Conservation (phyloP, 2,329 filamentous ascomycete species). For the Fusarium circinatum region DNA sequence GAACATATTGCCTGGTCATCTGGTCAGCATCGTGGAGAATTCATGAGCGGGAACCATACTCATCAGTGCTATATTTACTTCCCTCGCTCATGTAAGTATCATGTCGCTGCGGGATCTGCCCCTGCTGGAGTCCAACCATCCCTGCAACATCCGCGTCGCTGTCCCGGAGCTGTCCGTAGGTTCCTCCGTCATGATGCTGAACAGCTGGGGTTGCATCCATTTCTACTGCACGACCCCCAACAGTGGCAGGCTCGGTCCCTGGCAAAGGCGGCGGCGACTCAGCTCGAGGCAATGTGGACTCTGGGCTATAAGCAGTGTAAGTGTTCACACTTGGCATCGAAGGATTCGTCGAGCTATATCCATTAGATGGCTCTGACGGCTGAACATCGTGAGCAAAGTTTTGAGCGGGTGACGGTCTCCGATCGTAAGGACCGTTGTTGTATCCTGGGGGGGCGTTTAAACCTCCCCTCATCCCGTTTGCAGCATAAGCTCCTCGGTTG, state of each 20-base stretch:
- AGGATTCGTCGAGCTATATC: constrained; percentile 47
- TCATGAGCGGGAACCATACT: constrained; percentile 60
- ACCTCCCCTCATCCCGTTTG: constrained; percentile 45
- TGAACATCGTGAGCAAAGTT: constrained; percentile 54
- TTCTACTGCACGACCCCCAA: constrained; percentile 75
- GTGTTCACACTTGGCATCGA: constrained; percentile 48
- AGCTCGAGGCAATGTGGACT: constrained; percentile 64
- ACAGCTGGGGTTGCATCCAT: constrained; percentile 76
- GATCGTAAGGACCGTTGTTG: constrained; percentile 52
- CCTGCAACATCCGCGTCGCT: constrained; percentile 78
- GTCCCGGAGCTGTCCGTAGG: constrained; percentile 63
- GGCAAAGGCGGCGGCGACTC: constrained; percentile 73
- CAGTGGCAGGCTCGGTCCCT: constrained; percentile 52
- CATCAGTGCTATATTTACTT: constrained; percentile 77
- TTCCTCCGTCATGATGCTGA: constrained; percentile 55
- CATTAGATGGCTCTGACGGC: constrained; percentile 48
- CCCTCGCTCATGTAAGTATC: constrained; percentile 70
- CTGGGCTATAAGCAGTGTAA: constrained; percentile 58
- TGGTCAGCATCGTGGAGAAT: background rate
- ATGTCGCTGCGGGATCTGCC: constrained; percentile 52
- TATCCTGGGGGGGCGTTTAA: constrained; percentile 57
- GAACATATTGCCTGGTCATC: constrained; percentile 59
- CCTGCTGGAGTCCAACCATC: constrained; percentile 77
- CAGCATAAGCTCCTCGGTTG: constrained; percentile 47
- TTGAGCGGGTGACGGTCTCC: constrained; percentile 51